These are phyloP conservation scores for Calamus simplicifolius DNA, from an alignment of 176 grass and related monocot genomes.

Conservation along the genomic window DNA sequence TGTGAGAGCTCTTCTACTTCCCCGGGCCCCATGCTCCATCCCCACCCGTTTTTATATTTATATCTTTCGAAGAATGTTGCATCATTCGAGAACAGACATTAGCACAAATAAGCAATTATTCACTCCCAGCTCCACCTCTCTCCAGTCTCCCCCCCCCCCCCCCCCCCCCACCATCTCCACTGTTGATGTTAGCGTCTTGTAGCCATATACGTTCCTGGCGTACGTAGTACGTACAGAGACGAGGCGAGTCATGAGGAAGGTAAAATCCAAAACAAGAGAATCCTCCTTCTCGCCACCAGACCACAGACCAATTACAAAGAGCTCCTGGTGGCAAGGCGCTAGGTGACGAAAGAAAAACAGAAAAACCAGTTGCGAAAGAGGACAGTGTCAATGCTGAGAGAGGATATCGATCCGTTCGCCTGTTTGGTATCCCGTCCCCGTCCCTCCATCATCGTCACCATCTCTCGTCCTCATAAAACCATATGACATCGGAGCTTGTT, in stretches of 20 bases:
- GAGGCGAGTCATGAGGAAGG: background rate
- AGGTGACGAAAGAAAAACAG: background rate
- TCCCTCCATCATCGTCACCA: background rate
- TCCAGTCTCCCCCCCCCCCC: background rate
- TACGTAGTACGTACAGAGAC: no score
- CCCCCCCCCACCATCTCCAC: background rate
- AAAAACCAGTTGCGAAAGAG: background rate
- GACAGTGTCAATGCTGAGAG: constrained; percentile 2
- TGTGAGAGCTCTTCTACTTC: background rate
- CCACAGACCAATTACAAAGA: no score
- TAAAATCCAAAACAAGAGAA: constrained; percentile 2
- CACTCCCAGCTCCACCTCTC: background rate
- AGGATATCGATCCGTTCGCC: constrained; percentile 4
- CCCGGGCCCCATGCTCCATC: background rate
- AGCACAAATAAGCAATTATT: background rate
- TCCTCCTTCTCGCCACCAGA: no score
- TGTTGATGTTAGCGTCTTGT: no score
- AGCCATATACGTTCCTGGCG: no score
- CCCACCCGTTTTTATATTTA: background rate
- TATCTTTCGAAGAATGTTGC: background rate
- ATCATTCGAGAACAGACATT: background rate
- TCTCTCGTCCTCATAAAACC: no score
- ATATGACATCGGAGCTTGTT: background rate
- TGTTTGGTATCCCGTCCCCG: constrained; percentile 20
- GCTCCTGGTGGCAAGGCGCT: no score